Percentiles rank a stretch among this genome's conserved stretches.
These are phyloP conservation scores for Fraxinus anomala DNA, from an alignment of 257 asterid species.

Conservation along the genomic window DNA sequence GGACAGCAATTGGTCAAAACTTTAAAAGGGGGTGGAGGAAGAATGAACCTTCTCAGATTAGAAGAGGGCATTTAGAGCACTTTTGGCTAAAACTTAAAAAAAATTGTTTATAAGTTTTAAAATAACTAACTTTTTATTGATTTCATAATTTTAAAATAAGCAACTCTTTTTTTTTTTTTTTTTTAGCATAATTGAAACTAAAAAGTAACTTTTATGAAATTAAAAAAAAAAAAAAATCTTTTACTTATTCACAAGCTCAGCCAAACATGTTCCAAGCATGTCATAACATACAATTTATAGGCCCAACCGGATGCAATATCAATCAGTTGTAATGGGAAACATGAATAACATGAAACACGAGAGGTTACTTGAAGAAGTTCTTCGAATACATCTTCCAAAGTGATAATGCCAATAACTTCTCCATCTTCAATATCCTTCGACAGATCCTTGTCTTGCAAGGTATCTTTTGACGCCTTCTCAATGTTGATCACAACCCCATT, in stretches of 20 bases:
- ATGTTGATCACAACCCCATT: slow-evolving; percentile 50
- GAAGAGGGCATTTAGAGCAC: not conserved
- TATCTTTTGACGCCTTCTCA: slow-evolving; percentile 44
- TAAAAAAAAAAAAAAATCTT: not conserved
- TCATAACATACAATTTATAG: not conserved
- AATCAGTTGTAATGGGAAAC: not conserved
- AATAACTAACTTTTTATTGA: too few relatives aligned
- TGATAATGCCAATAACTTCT: slow-evolving; percentile 94
- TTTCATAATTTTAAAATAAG: not conserved
- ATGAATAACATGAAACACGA: slow-evolving; percentile 3
- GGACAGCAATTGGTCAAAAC: slow-evolving; percentile 19
- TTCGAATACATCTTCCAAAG: slow-evolving; percentile 96
- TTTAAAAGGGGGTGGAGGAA: not conserved
- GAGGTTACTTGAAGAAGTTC: slow-evolving; percentile 85
- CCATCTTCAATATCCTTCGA: slow-evolving; percentile 72
- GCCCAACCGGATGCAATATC: not conserved
- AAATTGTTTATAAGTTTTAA: not conserved
- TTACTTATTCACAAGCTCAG: not conserved
- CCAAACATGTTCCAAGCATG: not conserved
- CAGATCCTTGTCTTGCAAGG: slow-evolving; percentile 27
- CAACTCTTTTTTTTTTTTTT: too few relatives aligned
- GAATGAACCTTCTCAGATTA: not conserved
- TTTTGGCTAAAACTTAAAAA: not conserved
- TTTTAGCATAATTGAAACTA: not conserved
- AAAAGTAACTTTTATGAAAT: too few relatives aligned